Conservation (phyloP, 352 stramenopile genomes). For the Thraustotheca clavata region DNA sequence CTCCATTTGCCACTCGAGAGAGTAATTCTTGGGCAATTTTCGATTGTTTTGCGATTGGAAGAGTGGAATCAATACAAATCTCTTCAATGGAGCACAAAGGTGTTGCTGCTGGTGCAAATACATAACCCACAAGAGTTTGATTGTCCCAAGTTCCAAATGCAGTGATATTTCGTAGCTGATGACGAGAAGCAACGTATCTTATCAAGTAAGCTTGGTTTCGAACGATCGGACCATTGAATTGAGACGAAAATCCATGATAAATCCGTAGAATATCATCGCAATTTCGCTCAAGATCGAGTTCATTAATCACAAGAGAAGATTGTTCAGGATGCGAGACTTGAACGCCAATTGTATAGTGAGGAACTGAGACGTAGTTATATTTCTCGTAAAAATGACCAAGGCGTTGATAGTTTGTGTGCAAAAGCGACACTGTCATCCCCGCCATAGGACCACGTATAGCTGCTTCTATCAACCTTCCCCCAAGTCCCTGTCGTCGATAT, state of each 20-base stretch:
- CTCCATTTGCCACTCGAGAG: neutral
- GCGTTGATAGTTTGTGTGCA: constrained; percentile 15
- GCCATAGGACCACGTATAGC: constrained; percentile 7
- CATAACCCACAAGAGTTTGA: neutral
- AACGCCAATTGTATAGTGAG: neutral
- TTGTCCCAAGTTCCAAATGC: neutral
- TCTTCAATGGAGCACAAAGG: neutral
- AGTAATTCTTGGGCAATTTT: neutral
- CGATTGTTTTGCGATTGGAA: neutral
- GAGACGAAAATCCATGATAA: neutral
- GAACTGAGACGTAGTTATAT: neutral
- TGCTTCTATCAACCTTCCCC: neutral
- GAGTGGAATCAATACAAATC: neutral
- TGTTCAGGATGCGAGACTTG: neutral
- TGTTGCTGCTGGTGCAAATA: neutral
- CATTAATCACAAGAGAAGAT: neutral
- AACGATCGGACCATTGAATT: constrained; percentile 5
- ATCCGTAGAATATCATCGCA: neutral
- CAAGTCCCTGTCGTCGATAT: constrained; percentile 7
- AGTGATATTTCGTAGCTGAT: neutral
- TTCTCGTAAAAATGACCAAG: constrained; percentile 3
- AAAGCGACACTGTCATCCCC: neutral
- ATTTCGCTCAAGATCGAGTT: neutral
- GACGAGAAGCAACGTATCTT: constrained; percentile 1
- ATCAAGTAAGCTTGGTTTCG: neutral